These are phyloP conservation scores for Pichia cabralensis DNA, from an alignment of 805 yeast species.

Conservation along the genomic window DNA sequence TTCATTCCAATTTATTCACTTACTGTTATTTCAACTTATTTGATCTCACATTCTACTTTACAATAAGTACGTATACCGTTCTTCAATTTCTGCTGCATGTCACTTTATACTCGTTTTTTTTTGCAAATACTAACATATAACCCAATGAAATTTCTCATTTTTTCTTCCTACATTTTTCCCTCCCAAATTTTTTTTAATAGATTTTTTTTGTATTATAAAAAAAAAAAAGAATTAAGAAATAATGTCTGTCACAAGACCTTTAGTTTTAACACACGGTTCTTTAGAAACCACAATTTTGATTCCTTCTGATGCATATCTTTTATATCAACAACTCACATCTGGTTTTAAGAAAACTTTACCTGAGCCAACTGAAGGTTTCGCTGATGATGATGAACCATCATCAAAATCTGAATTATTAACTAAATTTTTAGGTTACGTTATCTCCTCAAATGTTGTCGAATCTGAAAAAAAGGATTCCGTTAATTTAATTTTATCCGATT, in stretches of 20 bases:
- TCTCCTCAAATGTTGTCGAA: constrained; percentile 17
- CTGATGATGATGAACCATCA: constrained; percentile 80
- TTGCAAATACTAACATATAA: no score
- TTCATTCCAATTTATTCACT: background rate
- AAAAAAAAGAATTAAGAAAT: background rate
- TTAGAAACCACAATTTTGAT: constrained; percentile 84
- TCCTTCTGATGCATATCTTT: constrained; percentile 70
- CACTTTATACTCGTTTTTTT: no score
- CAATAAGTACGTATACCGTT: no score
- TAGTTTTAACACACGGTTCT: constrained; percentile 74
- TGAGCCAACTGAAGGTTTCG: constrained; percentile 71
- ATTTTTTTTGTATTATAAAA: background rate
- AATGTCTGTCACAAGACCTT: constrained; percentile 49
- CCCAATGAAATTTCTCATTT: no score
- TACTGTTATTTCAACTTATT: background rate
- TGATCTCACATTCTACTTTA: no score
- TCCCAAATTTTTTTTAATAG: background rate
- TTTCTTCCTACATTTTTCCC: background rate
- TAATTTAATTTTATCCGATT: constrained; percentile 64
- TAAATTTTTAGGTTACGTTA: constrained; percentile 69
- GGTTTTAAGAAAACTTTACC: constrained; percentile 75
- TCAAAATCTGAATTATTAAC: constrained; percentile 79
- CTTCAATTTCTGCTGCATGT: no score
- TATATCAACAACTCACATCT: constrained; percentile 79
- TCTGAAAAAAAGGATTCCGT: constrained; percentile 46